phyloP scores from a whole-genome alignment of 208 protist species.

The Leishmania guyanensis region DNA sequence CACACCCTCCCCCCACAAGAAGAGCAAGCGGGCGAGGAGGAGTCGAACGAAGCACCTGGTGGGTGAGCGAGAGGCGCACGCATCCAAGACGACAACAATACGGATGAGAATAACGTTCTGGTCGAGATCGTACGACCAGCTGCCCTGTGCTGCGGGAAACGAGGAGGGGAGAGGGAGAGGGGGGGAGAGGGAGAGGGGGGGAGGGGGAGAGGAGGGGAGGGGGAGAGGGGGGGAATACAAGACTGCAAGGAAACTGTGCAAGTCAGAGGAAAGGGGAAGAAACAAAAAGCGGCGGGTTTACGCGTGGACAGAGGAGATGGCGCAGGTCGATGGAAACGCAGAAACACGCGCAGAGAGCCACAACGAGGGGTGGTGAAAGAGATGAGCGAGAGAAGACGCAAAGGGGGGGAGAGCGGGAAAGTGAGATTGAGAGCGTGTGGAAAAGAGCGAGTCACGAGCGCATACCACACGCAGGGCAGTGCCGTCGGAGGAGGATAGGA shows the following conservation, averaged over 20 bases:
- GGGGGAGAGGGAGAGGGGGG: no score
- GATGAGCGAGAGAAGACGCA: no score
- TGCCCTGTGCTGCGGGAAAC: background rate
- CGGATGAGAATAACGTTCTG: no score
- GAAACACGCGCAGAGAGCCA: background rate
- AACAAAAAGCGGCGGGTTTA: no score
- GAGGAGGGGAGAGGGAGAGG: background rate
- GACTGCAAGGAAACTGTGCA: background rate
- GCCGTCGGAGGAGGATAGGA: background rate
- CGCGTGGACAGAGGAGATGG: background rate
- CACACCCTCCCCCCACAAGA: background rate
- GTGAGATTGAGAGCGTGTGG: no score
- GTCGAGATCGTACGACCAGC: background rate
- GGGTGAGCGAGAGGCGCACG: background rate
- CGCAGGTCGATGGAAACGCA: background rate
- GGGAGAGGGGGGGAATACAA: no score
- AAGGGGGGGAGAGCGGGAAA: no score
- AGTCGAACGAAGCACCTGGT: background rate
- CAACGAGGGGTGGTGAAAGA: no score
- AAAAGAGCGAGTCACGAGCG: background rate
- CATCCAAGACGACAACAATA: background rate
- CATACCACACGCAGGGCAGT: background rate
- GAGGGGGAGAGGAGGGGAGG: no score
- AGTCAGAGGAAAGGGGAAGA: background rate
- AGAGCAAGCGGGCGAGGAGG: background rate